Percentiles rank a stretch among this genome's conserved stretches.
Evolutionary conservation across 352 stramenopile genomes (phyloP).

Genomic region (Blastocystis sp.): DNA sequence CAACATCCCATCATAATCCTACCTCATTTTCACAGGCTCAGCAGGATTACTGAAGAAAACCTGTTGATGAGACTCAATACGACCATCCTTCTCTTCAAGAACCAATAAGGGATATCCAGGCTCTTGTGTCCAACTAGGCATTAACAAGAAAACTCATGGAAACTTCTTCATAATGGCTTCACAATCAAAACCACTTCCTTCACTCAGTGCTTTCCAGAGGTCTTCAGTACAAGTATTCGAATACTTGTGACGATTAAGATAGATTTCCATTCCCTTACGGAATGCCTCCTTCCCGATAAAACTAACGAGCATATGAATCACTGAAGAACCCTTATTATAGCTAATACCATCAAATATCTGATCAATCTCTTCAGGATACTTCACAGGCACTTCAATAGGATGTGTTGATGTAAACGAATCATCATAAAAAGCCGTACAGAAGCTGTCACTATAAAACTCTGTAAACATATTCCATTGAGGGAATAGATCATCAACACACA

Average conservation of each 20-base stretch:
- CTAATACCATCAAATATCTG: conserved; percentile 96
- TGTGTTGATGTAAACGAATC: conserved; percentile 86
- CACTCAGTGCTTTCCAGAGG: conserved; percentile 87
- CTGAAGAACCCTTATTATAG: conserved; percentile 85
- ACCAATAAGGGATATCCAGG: conserved; percentile 88
- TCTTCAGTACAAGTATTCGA: conserved; percentile 90
- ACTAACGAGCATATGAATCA: conserved; percentile 79
- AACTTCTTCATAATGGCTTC: conserved; percentile 82
- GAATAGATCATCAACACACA: conserved; percentile 85
- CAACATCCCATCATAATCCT: conserved; percentile 72
- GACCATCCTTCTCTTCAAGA: conserved; percentile 74
- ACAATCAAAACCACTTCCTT: conserved; percentile 83
- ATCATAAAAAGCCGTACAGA: conserved; percentile 80
- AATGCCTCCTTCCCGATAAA: conserved; percentile 75
- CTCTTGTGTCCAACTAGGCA: conserved; percentile 84
- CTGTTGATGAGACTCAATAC: conserved; percentile 61
- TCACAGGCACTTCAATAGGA: conserved; percentile 86
- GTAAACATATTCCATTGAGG: conserved; percentile 91
- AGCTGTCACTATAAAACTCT: conserved; percentile 79
- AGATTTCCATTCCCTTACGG: conserved; percentile 81
- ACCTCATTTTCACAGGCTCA: conserved; percentile 85
- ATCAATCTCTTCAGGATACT: conserved; percentile 87
- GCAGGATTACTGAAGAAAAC: conserved; percentile 81
- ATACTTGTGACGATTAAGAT: conserved; percentile 88
- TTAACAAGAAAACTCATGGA: conserved; percentile 70